A percentile compares a stretch with the other conserved stretches of the same genome.
Evolutionary conservation across 2,329 filamentous ascomycete genomes (phyloP).

Genomic region (Microdochium bolleyi): DNA sequence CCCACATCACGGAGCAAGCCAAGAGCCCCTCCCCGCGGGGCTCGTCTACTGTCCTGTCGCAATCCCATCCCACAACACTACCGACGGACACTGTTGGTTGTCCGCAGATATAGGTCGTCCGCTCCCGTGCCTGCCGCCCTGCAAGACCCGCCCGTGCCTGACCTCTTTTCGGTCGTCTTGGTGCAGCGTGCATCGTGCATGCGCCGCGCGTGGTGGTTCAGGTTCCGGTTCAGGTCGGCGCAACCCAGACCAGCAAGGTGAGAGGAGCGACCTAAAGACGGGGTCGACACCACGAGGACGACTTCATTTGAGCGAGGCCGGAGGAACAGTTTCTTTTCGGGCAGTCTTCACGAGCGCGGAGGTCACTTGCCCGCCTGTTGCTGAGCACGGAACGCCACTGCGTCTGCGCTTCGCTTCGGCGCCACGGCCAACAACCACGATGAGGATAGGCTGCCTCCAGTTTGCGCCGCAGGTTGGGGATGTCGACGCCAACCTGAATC

Average conservation of each 20-base stretch:
- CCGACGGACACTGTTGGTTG: neutral
- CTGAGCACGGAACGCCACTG: no score
- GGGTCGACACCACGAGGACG: neutral
- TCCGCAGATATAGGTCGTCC: neutral
- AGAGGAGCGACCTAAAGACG: neutral
- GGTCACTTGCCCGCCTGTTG: neutral
- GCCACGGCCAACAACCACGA: conserved; percentile 7
- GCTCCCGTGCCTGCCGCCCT: neutral
- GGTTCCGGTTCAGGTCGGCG: neutral
- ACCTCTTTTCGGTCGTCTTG: neutral
- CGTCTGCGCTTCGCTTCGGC: no score
- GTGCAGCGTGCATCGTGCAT: neutral
- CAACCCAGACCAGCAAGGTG: neutral
- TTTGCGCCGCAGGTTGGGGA: conserved; percentile 65
- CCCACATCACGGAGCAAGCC: no score
- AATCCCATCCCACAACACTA: neutral
- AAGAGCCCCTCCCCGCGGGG: no score
- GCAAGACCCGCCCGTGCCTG: neutral
- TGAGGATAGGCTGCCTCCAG: conserved; percentile 62
- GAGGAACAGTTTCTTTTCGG: neutral
- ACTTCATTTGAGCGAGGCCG: no score
- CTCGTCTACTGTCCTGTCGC: neutral
- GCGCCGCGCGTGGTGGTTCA: neutral
- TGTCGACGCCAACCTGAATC: conserved; percentile 60
- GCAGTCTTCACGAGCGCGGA: neutral